Percentiles rank a stretch among this genome's conserved stretches.
Evolutionary conservation across 176 grass and related monocot genomes (phyloP).

Genomic region (Melocanna baccifera): DNA sequence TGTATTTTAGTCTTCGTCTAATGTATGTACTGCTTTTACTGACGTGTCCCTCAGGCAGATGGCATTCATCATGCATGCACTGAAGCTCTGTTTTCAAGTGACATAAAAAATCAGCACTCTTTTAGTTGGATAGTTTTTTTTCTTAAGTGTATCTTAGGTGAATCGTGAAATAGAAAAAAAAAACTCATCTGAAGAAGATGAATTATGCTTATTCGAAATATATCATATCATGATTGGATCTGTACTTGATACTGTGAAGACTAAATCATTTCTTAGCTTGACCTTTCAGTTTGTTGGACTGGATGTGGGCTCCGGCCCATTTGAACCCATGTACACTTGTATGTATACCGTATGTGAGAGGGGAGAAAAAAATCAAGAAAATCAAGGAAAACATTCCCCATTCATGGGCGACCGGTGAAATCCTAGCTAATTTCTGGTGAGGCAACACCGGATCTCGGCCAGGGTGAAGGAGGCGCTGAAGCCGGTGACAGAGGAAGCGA

Average conservation of each 20-base stretch:
- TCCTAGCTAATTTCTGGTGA: too few species aligned
- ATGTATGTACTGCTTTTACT: not conserved
- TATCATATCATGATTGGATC: slow-evolving; percentile 10
- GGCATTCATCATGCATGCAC: not conserved
- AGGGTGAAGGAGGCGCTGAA: too few species aligned
- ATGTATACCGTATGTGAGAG: too few species aligned
- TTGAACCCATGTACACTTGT: too few species aligned
- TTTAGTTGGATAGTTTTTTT: not conserved
- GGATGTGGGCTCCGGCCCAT: too few species aligned
- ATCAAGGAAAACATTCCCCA: too few species aligned
- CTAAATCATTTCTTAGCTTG: not conserved
- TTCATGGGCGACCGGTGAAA: too few species aligned
- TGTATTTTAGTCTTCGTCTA: not conserved
- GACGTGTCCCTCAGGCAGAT: not conserved
- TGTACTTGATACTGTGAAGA: not conserved
- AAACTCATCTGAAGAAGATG: not conserved
- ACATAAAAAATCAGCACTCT: not conserved
- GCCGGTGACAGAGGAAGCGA: too few species aligned
- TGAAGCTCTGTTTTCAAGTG: not conserved
- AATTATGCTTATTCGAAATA: not conserved
- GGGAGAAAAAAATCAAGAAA: too few species aligned
- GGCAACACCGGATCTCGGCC: accelerated
- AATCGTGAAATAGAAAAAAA: not conserved
- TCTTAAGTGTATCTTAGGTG: not conserved
- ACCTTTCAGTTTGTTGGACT: not conserved